These are phyloP conservation scores for Mycena belliarum DNA, from an alignment of 768 basidiomycete genomes.

Conservation along the genomic window DNA sequence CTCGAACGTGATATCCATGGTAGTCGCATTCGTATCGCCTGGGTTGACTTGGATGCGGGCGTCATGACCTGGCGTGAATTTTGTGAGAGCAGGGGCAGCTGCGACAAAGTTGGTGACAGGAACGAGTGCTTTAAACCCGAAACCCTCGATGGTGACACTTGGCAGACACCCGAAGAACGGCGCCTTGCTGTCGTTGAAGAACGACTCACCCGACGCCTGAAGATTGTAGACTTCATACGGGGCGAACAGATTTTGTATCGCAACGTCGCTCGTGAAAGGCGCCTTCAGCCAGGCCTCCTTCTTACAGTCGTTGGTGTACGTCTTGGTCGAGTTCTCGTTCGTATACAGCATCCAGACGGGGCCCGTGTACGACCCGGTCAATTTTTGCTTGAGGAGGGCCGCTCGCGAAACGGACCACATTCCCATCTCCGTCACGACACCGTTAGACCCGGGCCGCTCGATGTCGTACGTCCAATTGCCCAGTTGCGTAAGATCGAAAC, in stretches of 20 bases:
- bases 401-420: constrained; percentile 81
- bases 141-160: constrained; percentile 65
- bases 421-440: constrained; percentile 81
- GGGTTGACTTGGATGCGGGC: constrained; percentile 58
- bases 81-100: constrained; percentile 72
- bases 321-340: constrained; percentile 77
- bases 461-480: constrained; percentile 86
- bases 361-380: constrained; percentile 59
- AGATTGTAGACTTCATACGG: constrained; percentile 84
- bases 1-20: constrained; percentile 71
- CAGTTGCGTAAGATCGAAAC: constrained; percentile 78
- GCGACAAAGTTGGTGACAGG: constrained; percentile 65
- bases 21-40: constrained; percentile 51
- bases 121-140: constrained; percentile 82
- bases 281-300: constrained; percentile 71
- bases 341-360: constrained; percentile 85
- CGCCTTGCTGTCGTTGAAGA: constrained; percentile 53
- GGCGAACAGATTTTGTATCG: constrained; percentile 73
- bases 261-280: constrained; percentile 63
- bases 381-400: constrained; percentile 59
- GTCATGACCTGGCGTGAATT: constrained; percentile 87
- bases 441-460: constrained; percentile 82
- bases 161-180: constrained; percentile 79
- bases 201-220: constrained; percentile 63
- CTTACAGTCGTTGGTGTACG: constrained; percentile 65